Base-by-base conservation (phyloP, 2,329 filamentous ascomycete genomes). In the Ophiostoma piceae region DNA sequence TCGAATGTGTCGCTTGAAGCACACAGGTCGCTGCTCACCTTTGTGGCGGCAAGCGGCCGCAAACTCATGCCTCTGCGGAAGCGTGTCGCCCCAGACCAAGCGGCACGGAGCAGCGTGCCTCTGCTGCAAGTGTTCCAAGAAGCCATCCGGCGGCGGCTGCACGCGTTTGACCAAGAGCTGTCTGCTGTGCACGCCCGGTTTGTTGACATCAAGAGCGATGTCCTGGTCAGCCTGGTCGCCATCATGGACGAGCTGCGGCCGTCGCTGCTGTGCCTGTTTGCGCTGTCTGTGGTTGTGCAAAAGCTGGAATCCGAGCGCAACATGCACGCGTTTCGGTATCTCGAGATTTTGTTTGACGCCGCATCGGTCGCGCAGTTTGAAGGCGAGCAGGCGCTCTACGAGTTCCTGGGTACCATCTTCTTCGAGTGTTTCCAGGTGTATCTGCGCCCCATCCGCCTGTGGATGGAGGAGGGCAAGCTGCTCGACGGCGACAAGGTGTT, bases 371-470 rank as follows among this genome's bases (percentile, higher is more conserved):
- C 89, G 0, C 93, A 97, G 76, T 83, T 92, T 64, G 84, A 87
- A 19, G 90, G 90, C 0, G 86, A 92, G 69, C 80, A 83, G 1
- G 77, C 77, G 0, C 81, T 85, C 0, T 95, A 92, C 75, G 78
- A 81, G 54, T 88, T 86, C 54, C 81, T 95, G 5, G 87, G 87
- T 1, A 80, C 81, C 0, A 82, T 95, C 3, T 95, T 97, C 76
- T 88, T 95, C 69, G 85, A 90, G 65, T 96, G 92, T 76, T 90
- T 97, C 71, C 86, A 88, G 70, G 88, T 92, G 1, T 98, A 97
- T 77, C 83, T 96, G 51, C 88, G 88, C 54, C 92, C 93, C 0
- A 90, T 97, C 64, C 85, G 89, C 47, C 81, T 84, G 19, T 98
- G 94, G 94, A 94, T 97, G 88, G 88, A 92, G 74, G 84, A 87